phyloP scores from a whole-genome alignment of 805 yeast genomes.

The Clavispora phyllophila region DNA sequence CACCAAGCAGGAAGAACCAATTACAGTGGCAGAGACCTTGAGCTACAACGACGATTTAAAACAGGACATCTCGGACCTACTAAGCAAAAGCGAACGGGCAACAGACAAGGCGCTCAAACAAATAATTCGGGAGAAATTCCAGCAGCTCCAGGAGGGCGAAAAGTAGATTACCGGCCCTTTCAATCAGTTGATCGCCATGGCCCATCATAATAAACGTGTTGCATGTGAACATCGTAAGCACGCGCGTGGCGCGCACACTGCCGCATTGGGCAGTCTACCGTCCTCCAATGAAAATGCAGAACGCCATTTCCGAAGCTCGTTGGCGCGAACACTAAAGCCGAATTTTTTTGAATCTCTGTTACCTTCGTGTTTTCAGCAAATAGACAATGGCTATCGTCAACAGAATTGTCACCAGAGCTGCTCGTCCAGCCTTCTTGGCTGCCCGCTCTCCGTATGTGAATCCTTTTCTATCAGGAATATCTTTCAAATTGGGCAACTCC shows the following conservation, averaged over 20 bases:
- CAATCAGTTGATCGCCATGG: neutral
- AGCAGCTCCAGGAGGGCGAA: neutral
- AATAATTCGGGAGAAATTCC: neutral
- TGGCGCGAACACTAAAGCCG: slow-evolving; percentile 8
- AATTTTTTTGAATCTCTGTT: neutral
- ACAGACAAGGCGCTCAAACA: neutral
- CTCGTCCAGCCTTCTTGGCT: slow-evolving; percentile 38
- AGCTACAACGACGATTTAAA: neutral
- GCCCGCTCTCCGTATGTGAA: slow-evolving; percentile 41
- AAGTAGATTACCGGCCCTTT: neutral
- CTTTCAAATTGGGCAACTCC: neutral
- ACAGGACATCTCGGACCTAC: neutral
- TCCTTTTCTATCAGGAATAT: neutral
- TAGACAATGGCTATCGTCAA: slow-evolving; percentile 37
- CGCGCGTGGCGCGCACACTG: neutral
- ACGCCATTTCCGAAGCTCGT: slow-evolving; percentile 7
- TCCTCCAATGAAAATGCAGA: slow-evolving; percentile 14
- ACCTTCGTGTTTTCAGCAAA: slow-evolving; percentile 1
- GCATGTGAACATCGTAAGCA: neutral
- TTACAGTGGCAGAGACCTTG: neutral
- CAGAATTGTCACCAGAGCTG: slow-evolving; percentile 41
- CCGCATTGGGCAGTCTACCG: slow-evolving; percentile 2
- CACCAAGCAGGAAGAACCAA: neutral
- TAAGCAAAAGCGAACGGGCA: neutral
- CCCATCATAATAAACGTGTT: neutral